A percentile compares a stretch with the other conserved stretches of the same genome.
phyloP scores from a whole-genome alignment of 2,329 filamentous ascomycete genomes.

The Trichoderma hamatum region DNA sequence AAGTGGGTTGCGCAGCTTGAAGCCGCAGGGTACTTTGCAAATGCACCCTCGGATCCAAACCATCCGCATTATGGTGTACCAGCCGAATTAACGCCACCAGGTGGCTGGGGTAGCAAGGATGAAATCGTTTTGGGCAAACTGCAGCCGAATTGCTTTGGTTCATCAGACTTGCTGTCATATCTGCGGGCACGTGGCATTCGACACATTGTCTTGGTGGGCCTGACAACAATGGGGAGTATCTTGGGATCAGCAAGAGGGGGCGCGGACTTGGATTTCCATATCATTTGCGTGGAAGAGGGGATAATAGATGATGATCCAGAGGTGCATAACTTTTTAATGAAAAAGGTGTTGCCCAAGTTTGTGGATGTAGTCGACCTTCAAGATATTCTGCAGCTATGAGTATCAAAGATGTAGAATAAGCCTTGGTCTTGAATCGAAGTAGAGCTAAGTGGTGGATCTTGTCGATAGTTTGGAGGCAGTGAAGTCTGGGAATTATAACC shows the following conservation, averaged over 20 bases:
- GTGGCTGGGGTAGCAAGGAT: slow-evolving; percentile 6
- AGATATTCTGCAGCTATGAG: not conserved
- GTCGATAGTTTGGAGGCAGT: not conserved
- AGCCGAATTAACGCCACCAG: not conserved
- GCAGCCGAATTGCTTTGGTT: slow-evolving; percentile 8
- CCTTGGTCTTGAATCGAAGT: not conserved
- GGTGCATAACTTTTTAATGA: not conserved
- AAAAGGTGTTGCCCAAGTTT: slow-evolving; percentile 8
- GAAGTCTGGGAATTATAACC: not conserved
- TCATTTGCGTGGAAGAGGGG: not conserved
- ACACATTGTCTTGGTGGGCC: slow-evolving; percentile 1
- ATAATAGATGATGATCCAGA: slow-evolving; percentile 15
- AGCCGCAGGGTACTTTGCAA: not conserved
- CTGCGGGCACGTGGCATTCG: slow-evolving; percentile 7
- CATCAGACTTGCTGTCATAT: slow-evolving; percentile 11
- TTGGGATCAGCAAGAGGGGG: slow-evolving; percentile 10
- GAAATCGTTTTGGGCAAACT: slow-evolving; percentile 14
- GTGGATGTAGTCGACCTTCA: not conserved
- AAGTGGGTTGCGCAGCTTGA: slow-evolving; percentile 14
- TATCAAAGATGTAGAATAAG: not conserved
- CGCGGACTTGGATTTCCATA: slow-evolving; percentile 14
- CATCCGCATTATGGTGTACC: slow-evolving; percentile 8
- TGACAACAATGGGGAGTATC: slow-evolving; percentile 16
- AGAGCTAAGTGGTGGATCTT: not conserved
- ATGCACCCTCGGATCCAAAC: slow-evolving; percentile 7